Evolutionary conservation across 371 early-diverging fungal genomes (phyloP), one percentile per base, ranked within the genome.

Genomic region (Lichtheimia ornata): DNA sequence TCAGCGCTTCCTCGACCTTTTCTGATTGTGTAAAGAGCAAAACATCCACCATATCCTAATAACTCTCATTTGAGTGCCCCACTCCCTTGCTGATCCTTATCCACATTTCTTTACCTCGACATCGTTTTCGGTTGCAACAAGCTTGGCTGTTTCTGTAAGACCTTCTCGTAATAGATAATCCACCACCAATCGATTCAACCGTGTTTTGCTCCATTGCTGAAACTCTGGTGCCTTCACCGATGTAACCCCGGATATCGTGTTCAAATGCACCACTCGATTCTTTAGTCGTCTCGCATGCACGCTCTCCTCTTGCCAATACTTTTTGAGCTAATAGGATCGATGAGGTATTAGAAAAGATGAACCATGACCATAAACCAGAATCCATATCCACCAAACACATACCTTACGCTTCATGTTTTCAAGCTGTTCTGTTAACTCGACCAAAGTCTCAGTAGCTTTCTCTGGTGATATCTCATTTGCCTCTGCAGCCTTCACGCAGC

Each of bases 121-220:
- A 22, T 77, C 69, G 35, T 81, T 71, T 15, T 77, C 85, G 15
- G 69, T 69, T 0, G 93, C 89, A 44, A 97, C 73, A 49, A 69
- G 64, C 27, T 81, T 72, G 2, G 97, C 97, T 6, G 97, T 88
- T 6, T 86, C 76, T 30, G 82, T 77, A 62, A 86, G 88, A 6
- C 95, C 96, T 42, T 89, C 85, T 58, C 98, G 84, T 43, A 97
- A 81, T 84, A 97, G 79, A 71, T 94, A 98, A 70, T 98, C 99
- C 2, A 94, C 91, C 57, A 97, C 73, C 28, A 97, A 81, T 18
- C 97, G 84, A 70, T 94, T 88, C 53, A 97, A 73, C 9, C 96
- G 82, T 6, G 82, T 81, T 54, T 91, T 84, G 56, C 88, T 87
- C 97, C 97, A 98, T 24, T 84, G 72, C 20, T 79, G 80, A 63